phyloP scores from a whole-genome alignment of 2,329 filamentous ascomycete genomes.

The Ophiostoma sp. region DNA sequence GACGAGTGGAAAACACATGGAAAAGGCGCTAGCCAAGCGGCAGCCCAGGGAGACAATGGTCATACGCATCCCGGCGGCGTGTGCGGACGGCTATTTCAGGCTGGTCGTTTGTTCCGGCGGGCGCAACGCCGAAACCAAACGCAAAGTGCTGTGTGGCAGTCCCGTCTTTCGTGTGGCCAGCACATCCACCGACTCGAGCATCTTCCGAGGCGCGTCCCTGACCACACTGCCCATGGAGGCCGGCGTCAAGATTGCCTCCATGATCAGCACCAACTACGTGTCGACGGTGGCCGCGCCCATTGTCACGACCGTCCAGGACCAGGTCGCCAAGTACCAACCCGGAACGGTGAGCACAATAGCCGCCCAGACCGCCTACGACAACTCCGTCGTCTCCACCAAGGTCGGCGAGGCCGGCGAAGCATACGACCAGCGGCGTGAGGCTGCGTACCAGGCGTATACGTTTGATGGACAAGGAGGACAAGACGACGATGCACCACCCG shows the following conservation, averaged over 20 bases:
- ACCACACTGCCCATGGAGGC: slow-evolving; percentile 65
- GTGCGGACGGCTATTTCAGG: slow-evolving; percentile 67
- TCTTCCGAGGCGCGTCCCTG: slow-evolving; percentile 64
- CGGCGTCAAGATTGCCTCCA: slow-evolving; percentile 58
- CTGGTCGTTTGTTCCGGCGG: slow-evolving; percentile 60
- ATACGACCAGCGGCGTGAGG: slow-evolving; percentile 39
- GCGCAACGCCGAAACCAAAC: slow-evolving; percentile 40
- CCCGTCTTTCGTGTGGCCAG: slow-evolving; percentile 70
- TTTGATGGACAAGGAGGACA: neutral
- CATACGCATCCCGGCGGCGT: slow-evolving; percentile 62
- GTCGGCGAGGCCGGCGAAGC: slow-evolving; percentile 41
- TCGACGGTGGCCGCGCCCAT: slow-evolving; percentile 13
- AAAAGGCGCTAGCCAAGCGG: slow-evolving; percentile 48
- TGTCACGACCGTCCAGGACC: slow-evolving; percentile 8
- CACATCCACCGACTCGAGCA: slow-evolving; percentile 60
- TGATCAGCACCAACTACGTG: slow-evolving; percentile 44
- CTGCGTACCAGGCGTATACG: slow-evolving; percentile 40
- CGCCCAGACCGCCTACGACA: slow-evolving; percentile 43
- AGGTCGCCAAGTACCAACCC: slow-evolving; percentile 42
- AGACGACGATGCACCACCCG: slow-evolving; percentile 37
- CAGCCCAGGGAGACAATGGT: slow-evolving; percentile 62
- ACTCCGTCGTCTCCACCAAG: slow-evolving; percentile 36
- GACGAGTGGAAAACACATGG: slow-evolving; percentile 40
- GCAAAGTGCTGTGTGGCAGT: slow-evolving; percentile 63
- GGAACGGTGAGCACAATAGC: slow-evolving; percentile 43